Evolutionary conservation across 148 eudicot genomes (phyloP).

Genomic region (Arbutus unedo): DNA sequence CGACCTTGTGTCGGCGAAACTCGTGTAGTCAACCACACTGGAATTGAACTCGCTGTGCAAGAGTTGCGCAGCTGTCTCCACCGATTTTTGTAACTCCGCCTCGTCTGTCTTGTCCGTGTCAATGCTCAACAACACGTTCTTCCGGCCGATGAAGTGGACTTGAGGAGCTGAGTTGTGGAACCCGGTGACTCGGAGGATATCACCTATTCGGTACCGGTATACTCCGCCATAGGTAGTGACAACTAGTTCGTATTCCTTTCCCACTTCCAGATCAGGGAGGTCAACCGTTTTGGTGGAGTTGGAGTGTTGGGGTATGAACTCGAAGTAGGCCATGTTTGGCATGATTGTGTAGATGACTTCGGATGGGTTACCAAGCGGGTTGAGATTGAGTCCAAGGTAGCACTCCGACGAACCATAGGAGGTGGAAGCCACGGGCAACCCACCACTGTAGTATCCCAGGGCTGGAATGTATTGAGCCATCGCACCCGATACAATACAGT

Average conservation of each 20-base stretch:
- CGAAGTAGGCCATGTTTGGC: conserved; percentile 6
- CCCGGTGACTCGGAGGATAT: background rate
- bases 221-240: background rate
- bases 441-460: conserved; percentile 69
- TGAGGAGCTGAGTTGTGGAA: background rate
- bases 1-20: conserved; percentile 50
- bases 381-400: conserved; percentile 66
- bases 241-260: background rate
- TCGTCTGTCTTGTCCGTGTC: background rate
- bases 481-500: conserved; percentile 59
- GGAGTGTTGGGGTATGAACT: background rate
- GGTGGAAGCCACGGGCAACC: conserved; percentile 52
- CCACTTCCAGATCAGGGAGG: background rate
- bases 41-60: conserved; percentile 28
- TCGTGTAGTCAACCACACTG: conserved; percentile 75
- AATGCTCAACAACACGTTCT: background rate
- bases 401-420: conserved; percentile 69
- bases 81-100: background rate
- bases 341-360: background rate
- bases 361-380: conserved; percentile 26
- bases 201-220: background rate
- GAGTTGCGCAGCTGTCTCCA: background rate
- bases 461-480: conserved; percentile 69
- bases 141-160: background rate
- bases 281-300: background rate